These are phyloP conservation scores for Lepidium didymum DNA, from an alignment of 345 rosid species.

Conservation along the genomic window DNA sequence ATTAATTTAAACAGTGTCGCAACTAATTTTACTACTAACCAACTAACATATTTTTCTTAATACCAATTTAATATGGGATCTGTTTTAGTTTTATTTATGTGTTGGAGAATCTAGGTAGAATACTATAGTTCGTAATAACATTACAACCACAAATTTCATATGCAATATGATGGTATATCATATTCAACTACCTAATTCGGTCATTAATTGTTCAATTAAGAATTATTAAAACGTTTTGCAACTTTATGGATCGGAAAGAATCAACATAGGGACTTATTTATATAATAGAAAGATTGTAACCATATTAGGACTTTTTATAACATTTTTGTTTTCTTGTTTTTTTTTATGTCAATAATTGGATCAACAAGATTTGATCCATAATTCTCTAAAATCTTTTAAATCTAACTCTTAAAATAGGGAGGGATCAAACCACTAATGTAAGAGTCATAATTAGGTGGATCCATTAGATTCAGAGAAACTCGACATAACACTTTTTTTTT, in stretches of 20 bases:
- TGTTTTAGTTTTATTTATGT: background rate
- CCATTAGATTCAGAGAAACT: no score
- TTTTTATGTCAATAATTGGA: no score
- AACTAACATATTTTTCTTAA: background rate
- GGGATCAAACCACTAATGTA: no score
- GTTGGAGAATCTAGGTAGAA: conserved; percentile 9
- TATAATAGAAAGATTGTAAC: no score
- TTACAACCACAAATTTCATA: background rate
- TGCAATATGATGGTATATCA: background rate
- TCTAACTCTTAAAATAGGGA: no score
- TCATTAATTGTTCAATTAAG: conserved; percentile 2
- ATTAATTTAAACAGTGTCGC: background rate
- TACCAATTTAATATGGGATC: background rate
- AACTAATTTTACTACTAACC: conserved; percentile 22
- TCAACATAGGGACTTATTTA: background rate
- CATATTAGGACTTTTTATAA: no score
- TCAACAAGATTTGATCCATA: no score
- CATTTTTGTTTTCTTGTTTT: no score
- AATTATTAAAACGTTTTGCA: background rate
- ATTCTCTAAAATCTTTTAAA: no score
- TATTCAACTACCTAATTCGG: conserved; percentile 7
- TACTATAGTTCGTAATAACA: background rate
- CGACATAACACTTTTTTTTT: no score
- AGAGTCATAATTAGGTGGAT: no score
- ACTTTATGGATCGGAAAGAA: background rate